Conservation (phyloP, 768 basidiomycete species). For the Lepiota brunneoincarnata region DNA sequence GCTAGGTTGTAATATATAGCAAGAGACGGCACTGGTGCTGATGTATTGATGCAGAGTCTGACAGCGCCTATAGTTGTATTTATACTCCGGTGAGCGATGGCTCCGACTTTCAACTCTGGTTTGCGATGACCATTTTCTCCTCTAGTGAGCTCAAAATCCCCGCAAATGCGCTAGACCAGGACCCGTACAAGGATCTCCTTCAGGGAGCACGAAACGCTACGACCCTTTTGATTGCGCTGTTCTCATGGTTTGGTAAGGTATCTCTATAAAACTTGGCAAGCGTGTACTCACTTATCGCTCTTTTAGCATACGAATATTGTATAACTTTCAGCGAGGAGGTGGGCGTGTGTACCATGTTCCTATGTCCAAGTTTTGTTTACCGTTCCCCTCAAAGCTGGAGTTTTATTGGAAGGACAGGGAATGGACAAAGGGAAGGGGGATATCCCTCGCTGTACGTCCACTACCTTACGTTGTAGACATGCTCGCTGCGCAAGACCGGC, state of each 20-base stretch:
- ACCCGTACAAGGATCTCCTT: background rate
- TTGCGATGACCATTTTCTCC: background rate
- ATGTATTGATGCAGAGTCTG: no score
- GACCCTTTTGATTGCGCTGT: background rate
- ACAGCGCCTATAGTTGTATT: no score
- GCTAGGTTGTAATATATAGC: no score
- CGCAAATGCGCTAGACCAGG: background rate
- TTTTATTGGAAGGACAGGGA: constrained; percentile 11
- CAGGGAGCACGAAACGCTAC: constrained; percentile 5
- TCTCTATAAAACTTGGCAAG: background rate
- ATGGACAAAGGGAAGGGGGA: constrained; percentile 7
- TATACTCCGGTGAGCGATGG: no score
- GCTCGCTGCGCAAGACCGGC: no score
- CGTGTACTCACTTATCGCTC: background rate
- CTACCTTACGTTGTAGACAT: no score
- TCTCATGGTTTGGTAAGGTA: constrained; percentile 9
- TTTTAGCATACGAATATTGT: constrained; percentile 4
- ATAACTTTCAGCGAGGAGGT: constrained; percentile 4
- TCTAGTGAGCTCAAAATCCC: background rate
- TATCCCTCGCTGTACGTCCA: constrained; percentile 5
- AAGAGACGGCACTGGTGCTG: no score
- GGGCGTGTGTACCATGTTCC: background rate
- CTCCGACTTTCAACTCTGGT: no score
- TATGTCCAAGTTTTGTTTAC: background rate
- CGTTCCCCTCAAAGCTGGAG: background rate